phyloP scores from a whole-genome alignment of 2,329 filamentous ascomycete species.

The Aspergillus ochraceoroseus region DNA sequence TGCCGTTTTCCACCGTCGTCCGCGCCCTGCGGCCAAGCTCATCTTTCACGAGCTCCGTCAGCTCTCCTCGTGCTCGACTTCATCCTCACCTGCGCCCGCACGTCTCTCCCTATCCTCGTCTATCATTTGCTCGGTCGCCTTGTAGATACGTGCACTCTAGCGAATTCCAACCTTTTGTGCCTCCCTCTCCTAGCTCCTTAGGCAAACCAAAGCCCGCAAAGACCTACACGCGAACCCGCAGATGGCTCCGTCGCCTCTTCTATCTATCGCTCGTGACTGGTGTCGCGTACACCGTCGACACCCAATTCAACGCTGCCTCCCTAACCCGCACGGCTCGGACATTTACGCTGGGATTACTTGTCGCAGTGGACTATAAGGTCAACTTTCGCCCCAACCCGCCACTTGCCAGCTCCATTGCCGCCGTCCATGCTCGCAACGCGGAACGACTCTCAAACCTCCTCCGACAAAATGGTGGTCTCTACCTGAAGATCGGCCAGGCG shows the following conservation, averaged over 20 bases:
- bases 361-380: conserved; percentile 91
- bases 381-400: conserved; percentile 82
- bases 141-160: conserved; percentile 50
- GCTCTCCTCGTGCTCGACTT: not conserved
- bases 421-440: conserved; percentile 78
- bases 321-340: conserved; percentile 74
- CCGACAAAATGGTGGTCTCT: conserved; percentile 81
- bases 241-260: conserved; percentile 71
- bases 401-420: conserved; percentile 65
- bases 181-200: conserved; percentile 72
- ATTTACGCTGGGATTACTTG: conserved; percentile 70
- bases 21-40: conserved; percentile 3
- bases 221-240: conserved; percentile 63
- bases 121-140: conserved; percentile 53
- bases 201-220: conserved; percentile 67
- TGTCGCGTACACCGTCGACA: conserved; percentile 64
- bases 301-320: conserved; percentile 70
- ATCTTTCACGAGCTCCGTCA: not conserved
- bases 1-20: conserved; percentile 15
- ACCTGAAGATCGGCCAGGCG: conserved; percentile 96
- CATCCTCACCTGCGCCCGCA: conserved; percentile 5
- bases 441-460: conserved; percentile 76
- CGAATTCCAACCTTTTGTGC: conserved; percentile 62
- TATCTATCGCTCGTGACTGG: conserved; percentile 58
- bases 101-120: conserved; percentile 6